Conservation (phyloP, 78 protist species). For the Blattamonas nauphoetae region DNA sequence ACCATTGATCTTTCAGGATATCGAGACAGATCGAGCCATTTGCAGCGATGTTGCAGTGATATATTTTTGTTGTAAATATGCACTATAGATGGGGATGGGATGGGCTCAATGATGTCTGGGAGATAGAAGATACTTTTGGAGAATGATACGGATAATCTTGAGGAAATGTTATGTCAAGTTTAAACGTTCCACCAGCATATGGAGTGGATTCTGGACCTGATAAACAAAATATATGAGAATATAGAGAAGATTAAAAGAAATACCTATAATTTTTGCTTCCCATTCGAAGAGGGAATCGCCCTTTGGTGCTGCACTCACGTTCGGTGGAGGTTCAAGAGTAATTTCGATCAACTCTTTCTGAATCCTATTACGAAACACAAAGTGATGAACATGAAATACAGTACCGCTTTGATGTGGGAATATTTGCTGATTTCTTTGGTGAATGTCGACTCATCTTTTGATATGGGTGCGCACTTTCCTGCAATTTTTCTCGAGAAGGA, state of each 20-base stretch:
- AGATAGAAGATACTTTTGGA: not conserved
- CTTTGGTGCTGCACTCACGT: not conserved
- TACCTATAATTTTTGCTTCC: not conserved
- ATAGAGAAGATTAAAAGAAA: not conserved
- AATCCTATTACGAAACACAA: no score
- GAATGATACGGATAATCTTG: slow-evolving; percentile 73
- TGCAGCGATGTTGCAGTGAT: slow-evolving; percentile 74
- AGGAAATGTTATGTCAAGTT: slow-evolving; percentile 74
- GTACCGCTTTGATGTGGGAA: no score
- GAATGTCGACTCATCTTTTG: no score
- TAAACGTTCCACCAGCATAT: slow-evolving; percentile 76
- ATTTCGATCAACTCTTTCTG: not conserved
- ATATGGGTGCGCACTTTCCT: no score
- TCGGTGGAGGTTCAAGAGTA: not conserved
- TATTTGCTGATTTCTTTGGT: no score
- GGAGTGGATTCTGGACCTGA: slow-evolving; percentile 52
- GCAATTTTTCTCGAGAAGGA: no score
- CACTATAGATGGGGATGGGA: not conserved
- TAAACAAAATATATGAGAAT: not conserved
- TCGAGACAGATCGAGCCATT: slow-evolving; percentile 83
- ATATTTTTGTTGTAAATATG: slow-evolving; percentile 68
- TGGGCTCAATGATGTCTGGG: not conserved
- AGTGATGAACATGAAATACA: no score
- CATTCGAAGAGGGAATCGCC: not conserved
- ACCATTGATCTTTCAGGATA: slow-evolving; percentile 77